Evolutionary conservation across 129 eudicot genomes (phyloP), one percentile per base, ranked within the genome.

Genomic region (Tanacetum coccineum): DNA sequence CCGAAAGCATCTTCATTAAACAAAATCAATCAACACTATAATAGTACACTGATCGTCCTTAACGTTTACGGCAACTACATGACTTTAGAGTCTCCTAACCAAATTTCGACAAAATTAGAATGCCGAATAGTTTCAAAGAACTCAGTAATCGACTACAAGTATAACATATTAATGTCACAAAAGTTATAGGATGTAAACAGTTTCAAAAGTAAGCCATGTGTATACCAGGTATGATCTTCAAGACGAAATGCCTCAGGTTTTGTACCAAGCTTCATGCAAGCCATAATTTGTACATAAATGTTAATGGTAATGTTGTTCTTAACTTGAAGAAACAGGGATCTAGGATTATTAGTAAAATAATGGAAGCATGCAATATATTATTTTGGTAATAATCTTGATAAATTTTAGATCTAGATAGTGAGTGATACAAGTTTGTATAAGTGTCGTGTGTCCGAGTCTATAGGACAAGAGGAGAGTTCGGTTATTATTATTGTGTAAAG

Each of bases 171-270:
- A 6, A 36, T 36, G 40, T 1, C 42, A 36, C 42, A 36, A 36
- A 36, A 7, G 42, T 36, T 36, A 7, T 5, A 10, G 26, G 19
- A 59, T 25, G 50, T 13, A 59, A 11, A 11, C 39, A 9, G 14
- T 48, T 1, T 3, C 3, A 49, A 30, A 26, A 39, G 40, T 9
- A 49, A 58, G 67, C n/a, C 14, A 36, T 9, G 36, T 47, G 9
- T 13, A 13, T 77, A 88, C 96, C 92, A 88, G 49, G 87, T 52
- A 20, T 80, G 88, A 66, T 89, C 83, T 25, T 78, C 87, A 46
- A 73, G 88, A 13, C 78, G 89, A 76, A 88, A 88, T 1, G 85
- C 82, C 55, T 88, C 96, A 44, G 91, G 61, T 82, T 85, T 85
- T 17, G 92, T 80, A 61, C 96, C 96, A 21, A 88, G 79, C 60